Base-by-base conservation (phyloP, 768 basidiomycete genomes). In the Boletus fagicola region DNA sequence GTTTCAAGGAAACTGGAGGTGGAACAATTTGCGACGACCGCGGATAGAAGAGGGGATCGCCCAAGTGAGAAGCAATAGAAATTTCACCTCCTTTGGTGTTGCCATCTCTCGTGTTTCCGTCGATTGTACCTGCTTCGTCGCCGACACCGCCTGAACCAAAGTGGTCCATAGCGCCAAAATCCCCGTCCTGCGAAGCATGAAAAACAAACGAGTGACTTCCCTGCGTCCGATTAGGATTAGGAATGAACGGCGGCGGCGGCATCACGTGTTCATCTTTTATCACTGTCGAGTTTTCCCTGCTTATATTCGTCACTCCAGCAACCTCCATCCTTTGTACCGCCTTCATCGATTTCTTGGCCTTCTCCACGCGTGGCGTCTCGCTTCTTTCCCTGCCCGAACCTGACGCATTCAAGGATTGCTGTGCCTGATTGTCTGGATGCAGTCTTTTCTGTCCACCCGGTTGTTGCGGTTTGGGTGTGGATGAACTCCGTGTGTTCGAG, bases 351-450 rank as follows among this genome's bases (percentile, higher is more conserved):
- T 69, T 74, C 44, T 67, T 75, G 45, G 65, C 72, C 63, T 81
- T 86, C 62, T 78, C 83, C 39, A 75, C 68, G 45, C 77, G 77
- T 5, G 77, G 70, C 2, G 73, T 74, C 49, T 82, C 79, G 31
- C 68, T 62, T 53, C 47, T 63, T 22, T 51, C 44, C 9, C 54
- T 52, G 15, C 49, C 46, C 11, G 62, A 52, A 11, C 55, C 61
- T 12, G 67, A 53, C 2, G 54, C 54, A 59, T 71, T 68, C 5
- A 74, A 74, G 43, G 76, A 74, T 43, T 26, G 48, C 38, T 53
- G 63, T 38, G 52, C 53, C 18, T 71, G 75, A 3, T 69, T 68
- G 40, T 61, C 67, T 0, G 56, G 51, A 18, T 56, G 52, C 5
- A 48, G 56, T 31, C 71, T 64, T 53, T 72, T 72, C 45, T 58